These are phyloP conservation scores for Skeletonema potamos DNA, from an alignment of 108 stramenopile species.

Conservation along the genomic window DNA sequence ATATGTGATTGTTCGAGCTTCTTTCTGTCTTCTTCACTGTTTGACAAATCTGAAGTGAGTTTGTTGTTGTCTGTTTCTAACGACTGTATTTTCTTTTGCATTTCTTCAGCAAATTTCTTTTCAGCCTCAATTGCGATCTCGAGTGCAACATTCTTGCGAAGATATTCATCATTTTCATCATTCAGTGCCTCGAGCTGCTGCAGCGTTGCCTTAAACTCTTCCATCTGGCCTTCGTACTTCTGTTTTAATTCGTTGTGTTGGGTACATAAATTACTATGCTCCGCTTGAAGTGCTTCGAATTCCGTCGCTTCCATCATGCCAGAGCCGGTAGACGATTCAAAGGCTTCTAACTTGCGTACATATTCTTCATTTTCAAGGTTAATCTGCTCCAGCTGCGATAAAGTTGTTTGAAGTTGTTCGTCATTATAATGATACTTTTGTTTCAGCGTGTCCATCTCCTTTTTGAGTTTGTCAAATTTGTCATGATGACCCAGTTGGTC, in stretches of 20 bases:
- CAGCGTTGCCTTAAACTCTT: neutral
- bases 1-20: neutral
- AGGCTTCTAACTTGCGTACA: conserved; percentile 12
- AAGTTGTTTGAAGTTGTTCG: conserved; percentile 13
- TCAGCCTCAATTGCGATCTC: neutral
- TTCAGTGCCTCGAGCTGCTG: conserved; percentile 21
- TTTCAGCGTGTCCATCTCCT: conserved; percentile 5
- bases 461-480: conserved; percentile 12
- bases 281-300: neutral
- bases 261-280: neutral
- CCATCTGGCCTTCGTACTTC: neutral
- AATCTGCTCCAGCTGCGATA: conserved; percentile 21
- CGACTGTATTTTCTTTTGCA: neutral
- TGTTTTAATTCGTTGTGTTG: conserved; percentile 14
- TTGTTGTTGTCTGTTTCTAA: neutral
- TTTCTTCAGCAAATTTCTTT: neutral
- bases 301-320: neutral
- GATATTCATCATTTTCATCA: conserved; percentile 11
- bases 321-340: neutral
- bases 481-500: neutral
- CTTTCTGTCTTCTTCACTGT: conserved; percentile 2
- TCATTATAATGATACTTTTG: conserved; percentile 11
- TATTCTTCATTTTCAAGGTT: conserved; percentile 13
- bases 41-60: neutral
- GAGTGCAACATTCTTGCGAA: neutral